Percentiles rank a stretch among this genome's conserved stretches.
phyloP scores from a whole-genome alignment of 176 grass and related monocot genomes.

The Secale cereale region DNA sequence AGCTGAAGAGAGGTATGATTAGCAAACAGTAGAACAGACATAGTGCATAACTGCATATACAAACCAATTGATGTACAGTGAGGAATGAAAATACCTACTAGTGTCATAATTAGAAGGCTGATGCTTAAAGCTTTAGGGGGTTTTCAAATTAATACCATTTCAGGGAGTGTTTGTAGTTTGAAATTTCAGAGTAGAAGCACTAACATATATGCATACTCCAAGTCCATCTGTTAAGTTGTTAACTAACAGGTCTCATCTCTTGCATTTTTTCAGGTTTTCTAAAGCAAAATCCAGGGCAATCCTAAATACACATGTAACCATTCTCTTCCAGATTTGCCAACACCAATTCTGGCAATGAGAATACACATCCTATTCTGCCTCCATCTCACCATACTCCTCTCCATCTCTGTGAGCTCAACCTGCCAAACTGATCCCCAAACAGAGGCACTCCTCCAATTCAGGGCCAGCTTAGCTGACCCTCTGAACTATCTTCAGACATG shows the following conservation, averaged over 20 bases:
- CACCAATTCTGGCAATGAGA: slow-evolving; percentile 30
- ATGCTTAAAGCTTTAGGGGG: neutral
- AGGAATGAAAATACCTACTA: neutral
- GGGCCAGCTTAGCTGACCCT: slow-evolving; percentile 51
- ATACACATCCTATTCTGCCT: slow-evolving; percentile 26
- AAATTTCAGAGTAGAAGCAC: no score
- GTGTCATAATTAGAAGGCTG: neutral
- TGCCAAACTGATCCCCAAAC: slow-evolving; percentile 41
- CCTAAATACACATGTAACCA: slow-evolving; percentile 19
- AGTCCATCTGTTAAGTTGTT: neutral
- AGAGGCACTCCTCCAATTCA: slow-evolving; percentile 68
- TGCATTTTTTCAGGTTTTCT: slow-evolving; percentile 21
- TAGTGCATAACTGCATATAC: neutral
- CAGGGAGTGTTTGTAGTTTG: neutral
- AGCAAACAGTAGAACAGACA: neutral
- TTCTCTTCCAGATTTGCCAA: slow-evolving; percentile 6
- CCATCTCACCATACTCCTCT: slow-evolving; percentile 40
- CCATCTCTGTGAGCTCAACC: slow-evolving; percentile 19
- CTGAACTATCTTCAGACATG: slow-evolving; percentile 64
- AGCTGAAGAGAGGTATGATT: neutral
- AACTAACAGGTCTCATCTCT: neutral
- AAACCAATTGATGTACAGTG: neutral
- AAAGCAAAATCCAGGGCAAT: neutral
- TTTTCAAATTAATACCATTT: neutral
- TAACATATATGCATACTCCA: neutral